These are phyloP conservation scores for Neltuma alba DNA, from an alignment of 306 rosid species.

Conservation along the genomic window DNA sequence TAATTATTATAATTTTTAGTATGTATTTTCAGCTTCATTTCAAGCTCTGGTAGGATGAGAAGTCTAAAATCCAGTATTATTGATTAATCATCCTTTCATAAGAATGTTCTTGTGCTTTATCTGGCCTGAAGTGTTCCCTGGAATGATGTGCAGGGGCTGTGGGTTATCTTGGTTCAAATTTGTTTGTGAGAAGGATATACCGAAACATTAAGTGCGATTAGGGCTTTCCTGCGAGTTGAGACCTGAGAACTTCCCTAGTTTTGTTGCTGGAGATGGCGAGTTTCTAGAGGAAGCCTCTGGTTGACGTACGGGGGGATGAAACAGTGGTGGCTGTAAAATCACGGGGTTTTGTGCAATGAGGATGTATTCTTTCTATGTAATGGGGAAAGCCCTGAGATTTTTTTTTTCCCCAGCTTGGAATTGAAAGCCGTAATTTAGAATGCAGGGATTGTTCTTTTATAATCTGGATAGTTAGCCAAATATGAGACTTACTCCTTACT, in stretches of 20 bases:
- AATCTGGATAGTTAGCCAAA: conserved; percentile 66
- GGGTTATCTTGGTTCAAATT: conserved; percentile 93
- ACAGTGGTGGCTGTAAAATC: conserved; percentile 51
- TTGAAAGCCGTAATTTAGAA: conserved; percentile 80
- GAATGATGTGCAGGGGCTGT: conserved; percentile 79
- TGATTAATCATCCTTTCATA: neutral
- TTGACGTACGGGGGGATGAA: conserved; percentile 44
- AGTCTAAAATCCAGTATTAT: neutral
- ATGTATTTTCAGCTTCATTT: neutral
- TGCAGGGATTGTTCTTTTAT: conserved; percentile 59
- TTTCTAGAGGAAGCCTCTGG: conserved; percentile 57
- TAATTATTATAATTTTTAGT: neutral
- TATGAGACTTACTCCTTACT: conserved; percentile 52
- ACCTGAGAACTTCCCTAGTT: conserved; percentile 54
- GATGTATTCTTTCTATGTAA: conserved; percentile 62
- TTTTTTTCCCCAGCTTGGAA: conserved; percentile 63
- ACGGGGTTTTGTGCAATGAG: conserved; percentile 54
- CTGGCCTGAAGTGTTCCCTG: conserved; percentile 21
- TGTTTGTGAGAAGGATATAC: conserved; percentile 99
- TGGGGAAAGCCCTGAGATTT: conserved; percentile 68
- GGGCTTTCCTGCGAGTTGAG: conserved; percentile 40
- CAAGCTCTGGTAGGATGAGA: neutral
- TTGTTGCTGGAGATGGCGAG: conserved; percentile 35
- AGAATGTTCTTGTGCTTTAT: neutral
- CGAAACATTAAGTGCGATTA: conserved; percentile 98